phyloP scores from a whole-genome alignment of 768 basidiomycete genomes.

The Boletus insuetus region DNA sequence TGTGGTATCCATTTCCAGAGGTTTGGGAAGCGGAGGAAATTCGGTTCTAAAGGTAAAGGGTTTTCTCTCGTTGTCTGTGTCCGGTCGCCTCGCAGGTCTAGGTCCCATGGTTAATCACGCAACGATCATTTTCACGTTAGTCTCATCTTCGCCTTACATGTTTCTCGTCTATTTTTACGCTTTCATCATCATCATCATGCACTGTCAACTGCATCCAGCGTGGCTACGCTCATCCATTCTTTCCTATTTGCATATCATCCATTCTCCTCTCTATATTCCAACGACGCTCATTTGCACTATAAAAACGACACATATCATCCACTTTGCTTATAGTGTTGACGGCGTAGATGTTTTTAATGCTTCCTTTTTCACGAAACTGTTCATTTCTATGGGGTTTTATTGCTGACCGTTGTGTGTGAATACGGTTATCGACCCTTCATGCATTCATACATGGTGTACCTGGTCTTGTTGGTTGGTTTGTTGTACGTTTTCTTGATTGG shows the following conservation, averaged over 20 bases:
- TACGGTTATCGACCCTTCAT: conserved; percentile 7
- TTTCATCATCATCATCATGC: conserved; percentile 12
- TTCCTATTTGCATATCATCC: conserved; percentile 14
- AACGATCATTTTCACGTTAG: conserved; percentile 6
- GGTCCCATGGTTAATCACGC: conserved; percentile 17
- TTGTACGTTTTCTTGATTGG: not conserved
- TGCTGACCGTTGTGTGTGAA: conserved; percentile 7
- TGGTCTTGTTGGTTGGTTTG: conserved; percentile 1
- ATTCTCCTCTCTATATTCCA: not conserved
- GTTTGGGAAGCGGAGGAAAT: conserved; percentile 30
- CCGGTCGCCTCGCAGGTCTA: conserved; percentile 16
- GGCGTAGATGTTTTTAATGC: conserved; percentile 11
- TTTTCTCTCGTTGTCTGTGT: not conserved
- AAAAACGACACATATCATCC: conserved; percentile 1
- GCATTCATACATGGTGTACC: conserved; percentile 1
- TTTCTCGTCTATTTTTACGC: not conserved
- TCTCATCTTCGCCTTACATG: conserved; percentile 6
- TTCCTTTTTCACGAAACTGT: not conserved
- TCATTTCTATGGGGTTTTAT: conserved; percentile 11
- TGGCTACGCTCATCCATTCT: conserved; percentile 11
- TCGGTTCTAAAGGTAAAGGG: conserved; percentile 18
- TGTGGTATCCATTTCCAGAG: conserved; percentile 36
- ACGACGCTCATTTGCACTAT: conserved; percentile 4
- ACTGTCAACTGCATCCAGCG: conserved; percentile 15
- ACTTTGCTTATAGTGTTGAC: not conserved